Evolutionary conservation across 2,329 filamentous ascomycete genomes (phyloP), one percentile per base, ranked within the genome.

Genomic region (Epichloe typhina): DNA sequence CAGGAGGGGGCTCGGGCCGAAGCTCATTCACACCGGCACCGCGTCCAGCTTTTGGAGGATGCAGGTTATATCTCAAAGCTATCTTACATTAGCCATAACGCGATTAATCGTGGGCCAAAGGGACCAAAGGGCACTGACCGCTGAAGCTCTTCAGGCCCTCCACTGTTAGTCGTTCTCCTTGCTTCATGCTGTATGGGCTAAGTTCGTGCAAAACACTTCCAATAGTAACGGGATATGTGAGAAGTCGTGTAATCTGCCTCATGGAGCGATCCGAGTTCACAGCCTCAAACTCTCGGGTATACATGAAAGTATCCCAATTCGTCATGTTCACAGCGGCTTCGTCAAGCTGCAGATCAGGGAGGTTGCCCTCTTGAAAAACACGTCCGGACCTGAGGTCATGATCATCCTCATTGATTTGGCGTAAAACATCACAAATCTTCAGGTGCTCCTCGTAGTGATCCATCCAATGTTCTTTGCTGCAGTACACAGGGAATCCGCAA

Each of bases 271-370:
- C 90, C 54, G 89, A 82, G 65, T 98, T 89, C 63, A 98, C 83
- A 5, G 94, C 94, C 57, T 84, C 79, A 61, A 93, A 97, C 60
- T 95, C 85, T 61, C 93, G 78, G 3, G 89, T 94, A 65, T 95
- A 98, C 62, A 98, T 73, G 59, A 94, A 88, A 0, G 93, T 97
- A 67, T 98, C 93, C 93, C 93, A 98, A 66, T 94, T 98, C 42
- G 86, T 95, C 86, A 98, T 90, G 69, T 98, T 98, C 57, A 96
- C 81, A 57, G 93, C 76, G 36, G 89, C 87, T 65, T 96, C 91
- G 57, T 96, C 90, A 65, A 96, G 82, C 70, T 96, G 90, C 50
- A 83, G 76, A 13, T 85, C 87, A 0, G 93, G 63, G 63, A 95
- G 95, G 54, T 90, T 82, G 62, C 95, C 97, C 66, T 98, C 94